A percentile compares a stretch with the other conserved stretches of the same genome.
Evolutionary conservation across 495 filamentous ascomycete genomes (phyloP).

Genomic region (Daldinia caldariorum): DNA sequence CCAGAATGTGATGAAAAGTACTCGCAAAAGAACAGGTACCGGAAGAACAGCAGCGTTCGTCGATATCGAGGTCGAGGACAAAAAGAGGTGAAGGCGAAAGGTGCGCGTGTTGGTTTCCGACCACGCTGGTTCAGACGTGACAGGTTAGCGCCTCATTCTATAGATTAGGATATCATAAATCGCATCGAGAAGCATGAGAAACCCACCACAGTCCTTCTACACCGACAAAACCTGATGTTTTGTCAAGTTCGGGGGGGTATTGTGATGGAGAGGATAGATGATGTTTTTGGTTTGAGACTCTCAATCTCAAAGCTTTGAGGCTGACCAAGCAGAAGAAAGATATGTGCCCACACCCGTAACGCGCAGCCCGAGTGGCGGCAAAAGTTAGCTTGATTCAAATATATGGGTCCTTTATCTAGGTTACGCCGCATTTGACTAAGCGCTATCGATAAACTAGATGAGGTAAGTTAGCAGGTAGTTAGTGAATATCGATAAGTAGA

Average conservation of each 20-base stretch:
- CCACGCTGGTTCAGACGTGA: slow-evolving; percentile 4
- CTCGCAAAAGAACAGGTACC: neutral
- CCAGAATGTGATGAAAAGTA: neutral
- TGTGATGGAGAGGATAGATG: slow-evolving; percentile 16
- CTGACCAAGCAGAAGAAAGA: slow-evolving; percentile 37
- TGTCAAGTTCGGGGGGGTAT: slow-evolving; percentile 5
- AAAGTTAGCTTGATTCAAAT: slow-evolving; percentile 10
- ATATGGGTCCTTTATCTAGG: neutral
- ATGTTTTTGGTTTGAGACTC: slow-evolving; percentile 36
- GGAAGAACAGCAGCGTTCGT: neutral
- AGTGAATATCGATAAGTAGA: neutral
- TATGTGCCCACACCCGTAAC: neutral
- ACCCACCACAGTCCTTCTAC: slow-evolving; percentile 23
- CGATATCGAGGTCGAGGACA: neutral
- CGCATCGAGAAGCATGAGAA: slow-evolving; percentile 8
- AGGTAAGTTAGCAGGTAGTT: too few relatives aligned
- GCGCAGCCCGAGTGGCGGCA: slow-evolving; percentile 23
- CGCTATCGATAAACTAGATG: neutral
- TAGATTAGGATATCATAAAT: neutral
- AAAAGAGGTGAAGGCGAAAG: slow-evolving; percentile 7
- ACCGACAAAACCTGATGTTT: slow-evolving; percentile 18
- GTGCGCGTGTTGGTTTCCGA: slow-evolving; percentile 10
- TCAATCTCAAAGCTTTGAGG: slow-evolving; percentile 27
- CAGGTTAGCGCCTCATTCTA: slow-evolving; percentile 17
- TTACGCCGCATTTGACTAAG: neutral